phyloP scores from a whole-genome alignment of 768 basidiomycete species.

The Kwoniella shandongensis region DNA sequence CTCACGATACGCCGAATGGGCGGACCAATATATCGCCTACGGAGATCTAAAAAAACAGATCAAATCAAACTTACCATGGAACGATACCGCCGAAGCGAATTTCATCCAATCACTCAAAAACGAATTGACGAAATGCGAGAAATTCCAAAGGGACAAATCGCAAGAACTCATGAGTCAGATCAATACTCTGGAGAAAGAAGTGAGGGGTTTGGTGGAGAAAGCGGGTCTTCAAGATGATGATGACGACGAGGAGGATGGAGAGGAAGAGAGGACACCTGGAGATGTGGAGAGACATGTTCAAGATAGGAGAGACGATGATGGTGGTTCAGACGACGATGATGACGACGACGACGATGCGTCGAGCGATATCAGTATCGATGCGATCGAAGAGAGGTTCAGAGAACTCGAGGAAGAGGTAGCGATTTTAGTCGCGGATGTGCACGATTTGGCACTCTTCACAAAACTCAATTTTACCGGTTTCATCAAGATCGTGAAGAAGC shows the following conservation, averaged over 20 bases:
- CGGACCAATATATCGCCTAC: conserved; percentile 85
- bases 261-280: conserved; percentile 56
- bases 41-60: conserved; percentile 84
- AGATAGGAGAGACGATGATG: conserved; percentile 45
- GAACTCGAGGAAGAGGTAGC: conserved; percentile 91
- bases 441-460: conserved; percentile 77
- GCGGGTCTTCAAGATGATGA: conserved; percentile 35
- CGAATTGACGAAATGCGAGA: conserved; percentile 90
- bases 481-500: conserved; percentile 88
- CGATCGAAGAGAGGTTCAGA: conserved; percentile 79
- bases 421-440: conserved; percentile 74
- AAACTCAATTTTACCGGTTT: conserved; percentile 99
- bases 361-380: conserved; percentile 65
- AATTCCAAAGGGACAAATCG: conserved; percentile 82
- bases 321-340: conserved; percentile 53
- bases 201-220: conserved; percentile 64
- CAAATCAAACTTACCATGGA: conserved; percentile 78
- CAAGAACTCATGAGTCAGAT: conserved; percentile 77
- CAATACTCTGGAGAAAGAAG: conserved; percentile 74
- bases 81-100: conserved; percentile 71
- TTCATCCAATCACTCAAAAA: conserved; percentile 75
- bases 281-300: conserved; percentile 30
- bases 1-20: conserved; percentile 86
- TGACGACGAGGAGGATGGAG: conserved; percentile 72
- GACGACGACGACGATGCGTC: conserved; percentile 57